phyloP scores from a whole-genome alignment of 352 stramenopile species.

The Peronospora farinosa region DNA sequence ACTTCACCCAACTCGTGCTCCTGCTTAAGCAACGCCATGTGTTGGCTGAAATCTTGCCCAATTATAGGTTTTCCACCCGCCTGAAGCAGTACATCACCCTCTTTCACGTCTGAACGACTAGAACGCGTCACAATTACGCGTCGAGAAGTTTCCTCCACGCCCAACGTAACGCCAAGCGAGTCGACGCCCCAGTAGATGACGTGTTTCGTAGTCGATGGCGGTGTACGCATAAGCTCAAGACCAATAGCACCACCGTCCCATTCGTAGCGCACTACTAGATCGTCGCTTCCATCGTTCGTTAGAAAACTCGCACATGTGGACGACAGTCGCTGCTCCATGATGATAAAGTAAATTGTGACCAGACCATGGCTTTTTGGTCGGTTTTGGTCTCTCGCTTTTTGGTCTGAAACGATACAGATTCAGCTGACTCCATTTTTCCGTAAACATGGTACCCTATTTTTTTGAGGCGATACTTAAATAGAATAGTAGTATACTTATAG shows the following conservation, averaged over 20 bases:
- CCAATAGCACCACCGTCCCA: conserved; percentile 53
- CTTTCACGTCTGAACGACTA: conserved; percentile 40
- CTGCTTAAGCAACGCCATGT: conserved; percentile 46
- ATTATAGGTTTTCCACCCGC: conserved; percentile 38
- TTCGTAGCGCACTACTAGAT: conserved; percentile 47
- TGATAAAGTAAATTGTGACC: background rate
- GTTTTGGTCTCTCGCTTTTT: too few species aligned
- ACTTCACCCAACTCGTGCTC: conserved; percentile 35
- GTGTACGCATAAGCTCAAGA: conserved; percentile 48
- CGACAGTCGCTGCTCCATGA: background rate
- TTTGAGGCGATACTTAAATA: background rate
- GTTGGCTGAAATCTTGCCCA: conserved; percentile 48
- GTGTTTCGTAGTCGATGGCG: conserved; percentile 10
- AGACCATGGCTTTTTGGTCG: background rate
- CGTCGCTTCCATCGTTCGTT: conserved; percentile 39
- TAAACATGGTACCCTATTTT: background rate
- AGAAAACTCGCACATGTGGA: conserved; percentile 40
- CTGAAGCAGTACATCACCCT: conserved; percentile 51
- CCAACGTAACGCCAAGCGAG: conserved; percentile 61
- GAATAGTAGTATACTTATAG: background rate
- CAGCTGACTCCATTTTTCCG: background rate
- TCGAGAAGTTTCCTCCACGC: conserved; percentile 64
- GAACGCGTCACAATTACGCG: conserved; percentile 63
- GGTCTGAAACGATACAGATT: background rate
- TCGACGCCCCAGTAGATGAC: conserved; percentile 41